Conservation (phyloP, 495 filamentous ascomycete genomes). For the Hypoxylon crocopeplum region DNA sequence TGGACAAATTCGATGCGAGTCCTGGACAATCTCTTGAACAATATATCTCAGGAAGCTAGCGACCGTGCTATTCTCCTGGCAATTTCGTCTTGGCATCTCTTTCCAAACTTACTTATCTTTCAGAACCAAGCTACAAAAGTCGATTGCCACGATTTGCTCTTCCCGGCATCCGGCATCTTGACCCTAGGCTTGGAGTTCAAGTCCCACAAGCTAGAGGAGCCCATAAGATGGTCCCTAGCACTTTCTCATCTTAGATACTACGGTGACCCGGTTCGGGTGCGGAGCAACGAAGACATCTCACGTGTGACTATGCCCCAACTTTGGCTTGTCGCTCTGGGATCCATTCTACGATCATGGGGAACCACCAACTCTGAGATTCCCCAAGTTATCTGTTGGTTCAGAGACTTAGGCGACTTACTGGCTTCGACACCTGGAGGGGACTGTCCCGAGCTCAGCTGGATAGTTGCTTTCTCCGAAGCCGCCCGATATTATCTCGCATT, state of each 20-base stretch:
- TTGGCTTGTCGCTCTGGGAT: background rate
- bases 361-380: background rate
- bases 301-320: background rate
- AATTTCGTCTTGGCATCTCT: slow-evolving; percentile 49
- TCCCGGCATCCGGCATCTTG: slow-evolving; percentile 1
- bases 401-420: background rate
- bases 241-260: slow-evolving; percentile 20
- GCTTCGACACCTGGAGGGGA: background rate
- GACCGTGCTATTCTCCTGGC: slow-evolving; percentile 40
- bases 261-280: background rate
- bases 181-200: slow-evolving; percentile 5
- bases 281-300: background rate
- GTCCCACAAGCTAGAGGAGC: background rate
- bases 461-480: background rate
- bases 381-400: background rate
- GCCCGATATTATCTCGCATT: background rate
- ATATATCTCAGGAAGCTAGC: slow-evolving; percentile 29
- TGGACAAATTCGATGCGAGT: slow-evolving; percentile 36
- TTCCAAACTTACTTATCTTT: slow-evolving; percentile 42
- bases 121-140: background rate
- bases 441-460: background rate
- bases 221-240: slow-evolving; percentile 18
- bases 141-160: background rate
- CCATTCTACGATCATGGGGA: background rate
- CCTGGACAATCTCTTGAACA: slow-evolving; percentile 36